Evolutionary conservation across 139 green algal species (phyloP).

Genomic region (Diplosphaera chodatii): DNA sequence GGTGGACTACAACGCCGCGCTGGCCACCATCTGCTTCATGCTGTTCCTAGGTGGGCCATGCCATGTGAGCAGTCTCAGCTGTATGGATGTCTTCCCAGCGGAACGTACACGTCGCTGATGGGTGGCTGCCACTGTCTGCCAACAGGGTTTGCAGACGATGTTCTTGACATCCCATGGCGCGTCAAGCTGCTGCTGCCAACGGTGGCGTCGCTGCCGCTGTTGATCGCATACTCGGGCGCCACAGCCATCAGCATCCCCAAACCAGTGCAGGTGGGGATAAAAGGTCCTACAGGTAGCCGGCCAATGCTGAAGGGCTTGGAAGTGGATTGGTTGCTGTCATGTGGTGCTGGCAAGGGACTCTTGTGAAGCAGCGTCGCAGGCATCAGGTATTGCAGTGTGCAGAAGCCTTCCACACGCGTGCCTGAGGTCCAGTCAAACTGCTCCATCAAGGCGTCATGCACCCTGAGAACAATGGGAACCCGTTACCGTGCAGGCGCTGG

Average conservation of each 20-base stretch:
- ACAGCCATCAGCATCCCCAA: conserved; percentile 76
- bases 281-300: no score
- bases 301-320: no score
- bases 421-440: no score
- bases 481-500: conserved; percentile 1
- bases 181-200: conserved; percentile 90
- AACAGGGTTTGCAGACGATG: conserved; percentile 91
- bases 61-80: no score
- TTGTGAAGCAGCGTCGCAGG: no score
- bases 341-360: no score
- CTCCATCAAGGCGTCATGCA: no score
- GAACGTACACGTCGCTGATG: neutral
- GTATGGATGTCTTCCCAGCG: no score
- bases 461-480: no score
- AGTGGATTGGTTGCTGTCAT: no score
- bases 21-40: conserved; percentile 97
- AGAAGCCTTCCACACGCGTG: no score
- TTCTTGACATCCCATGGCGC: conserved; percentile 97
- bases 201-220: conserved; percentile 82
- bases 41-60: conserved; percentile 65
- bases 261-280: conserved; percentile 44
- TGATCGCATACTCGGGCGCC: conserved; percentile 84
- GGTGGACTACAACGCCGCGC: conserved; percentile 96
- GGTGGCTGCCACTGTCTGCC: neutral
- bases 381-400: no score